phyloP scores from a whole-genome alignment of 83 land plant species.

The Picea engelmannii region DNA sequence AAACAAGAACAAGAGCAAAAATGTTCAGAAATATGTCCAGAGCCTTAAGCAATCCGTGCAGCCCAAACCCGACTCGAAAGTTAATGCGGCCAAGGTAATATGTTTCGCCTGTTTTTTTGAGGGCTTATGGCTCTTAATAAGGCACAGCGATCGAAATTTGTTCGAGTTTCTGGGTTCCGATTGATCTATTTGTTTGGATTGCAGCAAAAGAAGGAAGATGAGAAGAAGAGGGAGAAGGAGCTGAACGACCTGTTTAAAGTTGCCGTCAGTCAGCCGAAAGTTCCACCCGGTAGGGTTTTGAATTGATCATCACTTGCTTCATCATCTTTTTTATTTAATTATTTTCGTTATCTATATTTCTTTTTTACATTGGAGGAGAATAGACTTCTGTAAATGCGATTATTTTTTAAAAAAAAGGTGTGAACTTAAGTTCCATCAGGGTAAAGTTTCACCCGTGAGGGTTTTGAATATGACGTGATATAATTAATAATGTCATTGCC shows the following conservation, averaged over 20 bases:
- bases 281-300: constrained; percentile 80
- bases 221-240: constrained; percentile 92
- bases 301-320: neutral
- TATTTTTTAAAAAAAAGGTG: neutral
- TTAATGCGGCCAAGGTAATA: constrained; percentile 68
- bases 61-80: constrained; percentile 71
- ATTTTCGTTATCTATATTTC: neutral
- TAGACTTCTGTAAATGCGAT: constrained; percentile 11
- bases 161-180: neutral
- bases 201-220: constrained; percentile 99
- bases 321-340: neutral
- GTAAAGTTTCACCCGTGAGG: neutral
- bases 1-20: constrained; percentile 99
- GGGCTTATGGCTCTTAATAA: constrained; percentile 1
- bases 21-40: constrained; percentile 98
- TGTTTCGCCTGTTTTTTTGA: neutral
- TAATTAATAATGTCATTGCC: neutral
- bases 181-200: neutral
- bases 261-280: constrained; percentile 98
- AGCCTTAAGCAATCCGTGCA: constrained; percentile 81
- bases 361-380: neutral
- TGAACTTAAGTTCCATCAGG: neutral
- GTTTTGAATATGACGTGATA: neutral
- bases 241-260: constrained; percentile 93
- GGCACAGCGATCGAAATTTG: too few species aligned